These are phyloP conservation scores for Tuber magnatum DNA, from an alignment of 495 filamentous ascomycete genomes.

Conservation along the genomic window DNA sequence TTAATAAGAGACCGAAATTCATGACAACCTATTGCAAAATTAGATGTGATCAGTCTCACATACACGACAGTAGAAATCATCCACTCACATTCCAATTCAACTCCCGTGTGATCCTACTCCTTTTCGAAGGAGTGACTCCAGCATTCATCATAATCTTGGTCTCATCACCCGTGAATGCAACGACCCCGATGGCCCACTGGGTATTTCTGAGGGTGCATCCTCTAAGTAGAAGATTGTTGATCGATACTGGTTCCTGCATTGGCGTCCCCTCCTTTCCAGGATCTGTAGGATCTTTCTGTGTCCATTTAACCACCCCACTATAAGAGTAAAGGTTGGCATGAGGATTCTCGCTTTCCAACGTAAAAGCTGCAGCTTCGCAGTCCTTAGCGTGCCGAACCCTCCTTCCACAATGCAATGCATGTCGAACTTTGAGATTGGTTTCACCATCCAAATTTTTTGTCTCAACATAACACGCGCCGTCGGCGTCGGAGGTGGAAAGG, in stretches of 20 bases:
- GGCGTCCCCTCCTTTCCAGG: conserved; percentile 55
- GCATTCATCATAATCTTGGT: conserved; percentile 99
- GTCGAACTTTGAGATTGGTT: conserved; percentile 93
- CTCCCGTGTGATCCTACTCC: conserved; percentile 79
- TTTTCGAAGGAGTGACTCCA: conserved; percentile 92
- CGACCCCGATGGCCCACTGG: conserved; percentile 92
- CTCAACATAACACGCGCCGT: conserved; percentile 95
- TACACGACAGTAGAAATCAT: background rate
- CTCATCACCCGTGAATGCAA: conserved; percentile 91
- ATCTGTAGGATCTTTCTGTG: conserved; percentile 59
- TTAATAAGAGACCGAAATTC: conserved; percentile 85
- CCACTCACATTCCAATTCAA: conserved; percentile 82
- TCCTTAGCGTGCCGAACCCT: conserved; percentile 80
- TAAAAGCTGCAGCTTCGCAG: conserved; percentile 80
- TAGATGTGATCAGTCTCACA: conserved; percentile 7
- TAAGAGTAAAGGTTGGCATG: conserved; percentile 92
- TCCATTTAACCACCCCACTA: conserved; percentile 81
- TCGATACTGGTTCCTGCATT: conserved; percentile 87
- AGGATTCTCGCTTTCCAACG: conserved; percentile 83
- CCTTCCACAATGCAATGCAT: conserved; percentile 78
- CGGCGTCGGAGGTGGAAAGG: conserved; percentile 87
- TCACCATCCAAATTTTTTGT: conserved; percentile 98
- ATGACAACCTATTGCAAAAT: conserved; percentile 51
- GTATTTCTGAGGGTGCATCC: conserved; percentile 93
- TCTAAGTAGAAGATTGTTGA: conserved; percentile 90